Conservation (phyloP, 31 red algal genomes). For the Asparagopsis taxiformis region DNA sequence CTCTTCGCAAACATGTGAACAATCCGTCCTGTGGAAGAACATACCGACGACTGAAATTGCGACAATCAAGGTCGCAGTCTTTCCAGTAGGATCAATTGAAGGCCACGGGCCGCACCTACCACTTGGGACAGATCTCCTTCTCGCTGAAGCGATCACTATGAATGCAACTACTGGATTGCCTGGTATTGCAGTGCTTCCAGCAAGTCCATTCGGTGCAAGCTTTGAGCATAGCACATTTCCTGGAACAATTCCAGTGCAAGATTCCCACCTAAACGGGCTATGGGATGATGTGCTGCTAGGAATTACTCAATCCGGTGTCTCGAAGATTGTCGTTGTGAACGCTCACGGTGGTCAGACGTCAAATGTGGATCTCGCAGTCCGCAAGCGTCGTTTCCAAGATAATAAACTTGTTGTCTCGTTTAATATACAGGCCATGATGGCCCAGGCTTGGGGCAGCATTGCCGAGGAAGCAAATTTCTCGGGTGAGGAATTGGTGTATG, state of each 20-base stretch:
- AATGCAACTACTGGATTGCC: conserved; percentile 7
- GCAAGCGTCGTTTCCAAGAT: conserved; percentile 36
- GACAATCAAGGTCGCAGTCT: conserved; percentile 23
- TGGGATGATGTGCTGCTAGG: conserved; percentile 31
- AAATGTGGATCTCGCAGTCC: conserved; percentile 44
- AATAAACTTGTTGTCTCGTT: conserved; percentile 34
- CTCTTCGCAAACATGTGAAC: neutral
- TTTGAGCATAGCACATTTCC: conserved; percentile 47
- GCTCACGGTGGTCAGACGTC: conserved; percentile 62
- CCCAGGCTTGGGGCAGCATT: conserved; percentile 25
- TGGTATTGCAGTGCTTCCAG: conserved; percentile 19
- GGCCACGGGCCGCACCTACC: conserved; percentile 63
- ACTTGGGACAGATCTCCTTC: conserved; percentile 49
- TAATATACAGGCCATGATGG: conserved; percentile 57
- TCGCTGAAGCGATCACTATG: conserved; percentile 9
- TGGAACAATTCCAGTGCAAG: conserved; percentile 48
- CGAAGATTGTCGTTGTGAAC: conserved; percentile 38
- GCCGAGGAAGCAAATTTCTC: neutral
- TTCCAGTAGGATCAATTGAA: conserved; percentile 59
- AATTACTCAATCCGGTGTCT: conserved; percentile 17
- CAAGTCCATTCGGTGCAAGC: conserved; percentile 42
- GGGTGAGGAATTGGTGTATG: conserved; percentile 19
- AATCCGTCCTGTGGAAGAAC: neutral
- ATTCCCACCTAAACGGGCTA: conserved; percentile 27
- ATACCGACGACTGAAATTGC: neutral